These are phyloP conservation scores for Alternaria panax DNA, from an alignment of 2,329 filamentous ascomycete species.

Conservation along the genomic window DNA sequence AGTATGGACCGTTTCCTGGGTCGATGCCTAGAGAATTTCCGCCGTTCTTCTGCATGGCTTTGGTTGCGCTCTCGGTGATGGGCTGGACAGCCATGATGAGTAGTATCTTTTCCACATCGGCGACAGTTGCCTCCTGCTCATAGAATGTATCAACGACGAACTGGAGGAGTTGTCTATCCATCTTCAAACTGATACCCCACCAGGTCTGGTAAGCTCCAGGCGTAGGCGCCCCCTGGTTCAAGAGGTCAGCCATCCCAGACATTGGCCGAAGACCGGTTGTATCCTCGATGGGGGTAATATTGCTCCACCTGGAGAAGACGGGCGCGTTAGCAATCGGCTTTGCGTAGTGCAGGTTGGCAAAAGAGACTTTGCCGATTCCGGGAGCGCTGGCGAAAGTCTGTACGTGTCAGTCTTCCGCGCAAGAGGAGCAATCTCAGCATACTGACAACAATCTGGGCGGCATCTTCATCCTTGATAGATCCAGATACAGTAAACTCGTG, in stretches of 20 bases:
- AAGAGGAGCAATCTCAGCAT: neutral
- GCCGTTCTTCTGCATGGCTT: constrained; percentile 26
- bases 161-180: constrained; percentile 20
- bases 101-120: constrained; percentile 25
- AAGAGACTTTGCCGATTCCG: constrained; percentile 24
- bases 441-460: constrained; percentile 31
- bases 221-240: constrained; percentile 19
- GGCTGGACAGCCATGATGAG: constrained; percentile 25
- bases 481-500: constrained; percentile 19
- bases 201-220: constrained; percentile 23
- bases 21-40: constrained; percentile 38
- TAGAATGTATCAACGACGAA: constrained; percentile 25
- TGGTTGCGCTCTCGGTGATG: constrained; percentile 19
- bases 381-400: constrained; percentile 35
- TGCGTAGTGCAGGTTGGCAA: constrained; percentile 31
- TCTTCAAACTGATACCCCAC: constrained; percentile 30
- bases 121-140: constrained; percentile 19
- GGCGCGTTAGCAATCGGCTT: constrained; percentile 34
- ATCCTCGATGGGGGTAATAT: constrained; percentile 31
- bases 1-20: constrained; percentile 22
- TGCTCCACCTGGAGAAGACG: constrained; percentile 32
- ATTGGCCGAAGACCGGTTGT: constrained; percentile 31
- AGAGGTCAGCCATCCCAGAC: constrained; percentile 23
- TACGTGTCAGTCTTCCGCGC: neutral
- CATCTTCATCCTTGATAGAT: constrained; percentile 22